These are phyloP conservation scores for Kodamaea leandrae DNA, from an alignment of 805 yeast genomes.

Conservation along the genomic window DNA sequence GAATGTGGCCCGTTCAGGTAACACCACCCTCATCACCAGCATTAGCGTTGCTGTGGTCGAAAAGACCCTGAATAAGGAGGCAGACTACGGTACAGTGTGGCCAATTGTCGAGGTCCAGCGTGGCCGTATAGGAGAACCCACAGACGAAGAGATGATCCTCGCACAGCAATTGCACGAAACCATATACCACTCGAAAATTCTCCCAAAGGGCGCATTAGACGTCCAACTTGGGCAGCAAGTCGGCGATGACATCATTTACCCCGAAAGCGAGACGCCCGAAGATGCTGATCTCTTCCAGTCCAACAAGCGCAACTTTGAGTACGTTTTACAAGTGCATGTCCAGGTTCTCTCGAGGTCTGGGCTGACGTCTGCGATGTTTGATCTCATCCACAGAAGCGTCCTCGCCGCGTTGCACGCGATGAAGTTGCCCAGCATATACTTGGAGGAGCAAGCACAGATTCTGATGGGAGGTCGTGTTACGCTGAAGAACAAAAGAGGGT, in stretches of 20 bases:
- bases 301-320: conserved; percentile 16
- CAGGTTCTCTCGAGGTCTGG: conserved; percentile 80
- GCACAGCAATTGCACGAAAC: conserved; percentile 65
- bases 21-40: conserved; percentile 70
- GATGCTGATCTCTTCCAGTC: conserved; percentile 12
- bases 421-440: conserved; percentile 63
- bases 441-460: conserved; percentile 35
- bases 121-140: conserved; percentile 77
- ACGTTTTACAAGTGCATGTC: conserved; percentile 58
- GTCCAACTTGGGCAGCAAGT: conserved; percentile 18
- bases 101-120: conserved; percentile 76
- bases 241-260: conserved; percentile 25
- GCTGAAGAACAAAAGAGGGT: conserved; percentile 9
- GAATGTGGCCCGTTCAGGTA: conserved; percentile 64
- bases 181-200: conserved; percentile 53
- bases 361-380: conserved; percentile 56
- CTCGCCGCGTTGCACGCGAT: conserved; percentile 59
- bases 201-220: conserved; percentile 34
- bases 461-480: conserved; percentile 10
- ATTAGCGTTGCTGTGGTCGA: conserved; percentile 68
- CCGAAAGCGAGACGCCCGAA: conserved; percentile 14
- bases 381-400: conserved; percentile 68
- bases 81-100: conserved; percentile 42
- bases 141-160: conserved; percentile 78
- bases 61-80: conserved; percentile 29